phyloP scores from a whole-genome alignment of 768 basidiomycete genomes.

The Mrakia frigida region DNA sequence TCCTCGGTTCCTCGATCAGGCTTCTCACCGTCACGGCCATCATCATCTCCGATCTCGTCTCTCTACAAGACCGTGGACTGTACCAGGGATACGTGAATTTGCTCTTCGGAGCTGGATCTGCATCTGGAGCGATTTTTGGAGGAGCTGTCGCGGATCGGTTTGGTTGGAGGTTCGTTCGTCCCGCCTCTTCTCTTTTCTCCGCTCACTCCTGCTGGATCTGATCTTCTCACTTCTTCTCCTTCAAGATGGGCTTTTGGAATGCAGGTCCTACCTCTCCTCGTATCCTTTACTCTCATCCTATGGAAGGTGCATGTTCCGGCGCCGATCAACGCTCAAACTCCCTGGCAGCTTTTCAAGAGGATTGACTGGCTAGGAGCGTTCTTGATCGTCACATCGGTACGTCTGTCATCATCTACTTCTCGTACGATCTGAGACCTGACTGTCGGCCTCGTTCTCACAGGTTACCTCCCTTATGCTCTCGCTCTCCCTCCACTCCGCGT shows the following conservation, averaged over 20 bases:
- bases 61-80: conserved; percentile 39
- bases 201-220: background rate
- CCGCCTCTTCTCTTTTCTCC: background rate
- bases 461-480: conserved; percentile 34
- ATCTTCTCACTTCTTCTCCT: background rate
- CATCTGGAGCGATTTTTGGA: conserved; percentile 37
- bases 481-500: conserved; percentile 37
- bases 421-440: background rate
- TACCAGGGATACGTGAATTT: conserved; percentile 39
- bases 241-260: conserved; percentile 7
- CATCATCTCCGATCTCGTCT: conserved; percentile 40
- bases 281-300: conserved; percentile 35
- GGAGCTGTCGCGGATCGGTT: conserved; percentile 37
- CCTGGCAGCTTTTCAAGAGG: conserved; percentile 15
- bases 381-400: conserved; percentile 37
- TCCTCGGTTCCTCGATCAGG: background rate
- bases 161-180: conserved; percentile 37
- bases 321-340: background rate
- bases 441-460: background rate
- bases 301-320: conserved; percentile 38
- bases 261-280: conserved; percentile 36
- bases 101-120: conserved; percentile 37
- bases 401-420: conserved; percentile 16
- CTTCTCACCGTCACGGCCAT: conserved; percentile 40
- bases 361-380: conserved; percentile 40